Conservation (phyloP, 345 rosid genomes). For the Eucalyptus marginata region DNA sequence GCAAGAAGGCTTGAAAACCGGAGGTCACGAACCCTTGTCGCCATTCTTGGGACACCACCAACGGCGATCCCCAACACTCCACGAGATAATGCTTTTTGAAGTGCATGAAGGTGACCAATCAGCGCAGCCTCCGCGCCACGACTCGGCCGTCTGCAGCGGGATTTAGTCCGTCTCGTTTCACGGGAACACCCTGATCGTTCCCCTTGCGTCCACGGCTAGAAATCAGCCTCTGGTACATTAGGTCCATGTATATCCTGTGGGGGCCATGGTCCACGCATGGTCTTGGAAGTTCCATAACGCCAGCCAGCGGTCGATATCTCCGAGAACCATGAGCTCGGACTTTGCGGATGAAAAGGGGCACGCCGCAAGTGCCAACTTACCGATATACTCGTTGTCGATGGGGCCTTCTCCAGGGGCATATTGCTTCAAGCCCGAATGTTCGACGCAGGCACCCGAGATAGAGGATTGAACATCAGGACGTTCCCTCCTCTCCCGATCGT, state of each 20-base stretch:
- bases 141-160: neutral
- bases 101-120: neutral
- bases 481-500: neutral
- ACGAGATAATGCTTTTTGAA: neutral
- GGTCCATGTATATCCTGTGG: neutral
- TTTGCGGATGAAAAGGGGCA: neutral
- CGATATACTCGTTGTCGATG: neutral
- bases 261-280: neutral
- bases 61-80: neutral
- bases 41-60: neutral
- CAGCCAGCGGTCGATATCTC: neutral
- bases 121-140: neutral
- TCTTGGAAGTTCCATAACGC: neutral
- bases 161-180: neutral
- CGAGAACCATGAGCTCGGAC: neutral
- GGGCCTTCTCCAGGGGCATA: neutral
- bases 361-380: neutral
- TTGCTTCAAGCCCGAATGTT: neutral
- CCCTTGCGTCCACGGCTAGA: neutral
- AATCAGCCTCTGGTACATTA: neutral
- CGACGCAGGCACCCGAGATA: rapidly evolving
- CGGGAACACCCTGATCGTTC: neutral
- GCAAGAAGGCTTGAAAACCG: neutral
- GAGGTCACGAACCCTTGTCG: neutral
- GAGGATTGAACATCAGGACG: neutral